These are phyloP conservation scores for Castanea sativa DNA, from an alignment of 306 rosid genomes.

Conservation along the genomic window DNA sequence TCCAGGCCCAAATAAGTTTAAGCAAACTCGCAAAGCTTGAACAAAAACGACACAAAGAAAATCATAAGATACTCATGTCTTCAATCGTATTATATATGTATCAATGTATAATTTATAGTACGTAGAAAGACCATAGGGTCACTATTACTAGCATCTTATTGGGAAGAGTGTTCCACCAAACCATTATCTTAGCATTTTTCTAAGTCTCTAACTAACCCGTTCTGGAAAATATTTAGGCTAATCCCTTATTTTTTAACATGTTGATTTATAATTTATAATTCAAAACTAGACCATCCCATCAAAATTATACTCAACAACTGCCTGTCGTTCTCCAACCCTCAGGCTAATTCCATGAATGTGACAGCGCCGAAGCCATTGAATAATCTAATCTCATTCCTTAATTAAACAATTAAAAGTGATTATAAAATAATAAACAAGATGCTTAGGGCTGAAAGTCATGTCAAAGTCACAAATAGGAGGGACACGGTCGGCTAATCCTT, in stretches of 20 bases:
- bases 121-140: constrained; percentile 3
- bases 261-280: not conserved
- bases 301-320: constrained; percentile 1
- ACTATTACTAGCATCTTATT: constrained; percentile 18
- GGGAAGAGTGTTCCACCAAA: constrained; percentile 10
- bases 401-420: constrained; percentile 12
- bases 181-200: constrained; percentile 6
- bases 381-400: not conserved
- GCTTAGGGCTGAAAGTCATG: constrained; percentile 19
- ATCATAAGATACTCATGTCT: not conserved
- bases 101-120: not conserved
- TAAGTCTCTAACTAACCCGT: not conserved
- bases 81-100: not conserved
- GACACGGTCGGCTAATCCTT: constrained; percentile 42
- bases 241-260: not conserved
- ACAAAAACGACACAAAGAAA: too few species aligned
- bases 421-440: constrained; percentile 23
- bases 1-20: not conserved
- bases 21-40: too few species aligned
- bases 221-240: not conserved
- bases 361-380: constrained; percentile 18
- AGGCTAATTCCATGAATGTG: constrained; percentile 11
- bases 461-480: constrained; percentile 7
- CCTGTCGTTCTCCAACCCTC: not conserved
- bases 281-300: not conserved